Evolutionary conservation across 768 basidiomycete genomes (phyloP), one percentile per base, ranked within the genome.

Genomic region (Psilocybe sp.): DNA sequence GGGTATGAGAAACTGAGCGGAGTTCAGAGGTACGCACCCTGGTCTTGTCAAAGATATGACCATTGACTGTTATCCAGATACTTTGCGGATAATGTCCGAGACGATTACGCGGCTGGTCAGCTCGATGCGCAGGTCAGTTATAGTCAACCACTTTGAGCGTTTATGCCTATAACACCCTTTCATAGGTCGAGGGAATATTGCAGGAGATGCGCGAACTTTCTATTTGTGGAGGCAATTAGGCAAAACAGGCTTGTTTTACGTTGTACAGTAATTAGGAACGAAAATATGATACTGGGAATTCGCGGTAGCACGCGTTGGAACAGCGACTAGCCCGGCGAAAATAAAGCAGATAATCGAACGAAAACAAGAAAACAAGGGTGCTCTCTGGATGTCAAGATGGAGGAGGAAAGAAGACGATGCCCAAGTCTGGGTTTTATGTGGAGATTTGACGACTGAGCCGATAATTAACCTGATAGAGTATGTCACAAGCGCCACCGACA

Each of bases 31-130:
- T 92, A 54, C 15, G 70, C 13, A 20, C 4, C 23, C 49, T 55
- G 38, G 31, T 50, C 46, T 13, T 40, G 7, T 20, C 4, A 38
- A 11, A 39, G 6, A 44, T 33, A 20, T 42, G 39, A 11, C n/a
- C 40, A 1, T 23, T 54, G 13, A 41, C 10, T 28, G n/a, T 28
- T 15, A 35, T 43, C 35, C 44, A 93, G 92, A 53, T 96, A 94
- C 69, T 98, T 98, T 61, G 77, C 82, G 2, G 92, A 97, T 43
- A 85, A 73, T 54, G 91, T 96, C 36, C 79, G 95, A 53, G 96
- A 99, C 58, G 97, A 98, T 59, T 99, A 99, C 61, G 96, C 97
- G 33, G 91, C 92, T 40, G 97, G 97, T 6, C 90, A 93, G 67
- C 75, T 99, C 45, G 97, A 99, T 66, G 87, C 90, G 36, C 95